phyloP scores from a whole-genome alignment of 2,329 filamentous ascomycete species.

The Talaromyces marneffei region DNA sequence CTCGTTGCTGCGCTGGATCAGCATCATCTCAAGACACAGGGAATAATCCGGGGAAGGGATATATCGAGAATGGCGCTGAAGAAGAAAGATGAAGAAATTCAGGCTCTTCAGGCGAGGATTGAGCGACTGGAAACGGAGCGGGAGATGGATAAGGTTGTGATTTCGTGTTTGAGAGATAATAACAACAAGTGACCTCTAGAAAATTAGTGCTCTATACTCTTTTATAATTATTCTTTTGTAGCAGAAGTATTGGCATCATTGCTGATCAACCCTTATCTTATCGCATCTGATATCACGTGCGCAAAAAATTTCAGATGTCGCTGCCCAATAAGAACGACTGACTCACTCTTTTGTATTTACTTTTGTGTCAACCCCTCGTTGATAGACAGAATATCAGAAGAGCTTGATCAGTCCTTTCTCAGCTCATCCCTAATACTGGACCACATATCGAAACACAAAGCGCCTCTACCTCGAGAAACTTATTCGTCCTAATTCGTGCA shows the following conservation, averaged over 20 bases:
- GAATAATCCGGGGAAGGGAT: conserved; percentile 60
- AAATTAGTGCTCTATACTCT: background rate
- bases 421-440: too few relatives aligned
- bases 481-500: conserved; percentile 1
- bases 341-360: background rate
- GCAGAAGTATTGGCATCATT: background rate
- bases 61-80: conserved; percentile 57
- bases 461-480: background rate
- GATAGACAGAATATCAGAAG: background rate
- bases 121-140: conserved; percentile 50
- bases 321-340: conserved; percentile 1
- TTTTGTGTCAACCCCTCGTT: background rate
- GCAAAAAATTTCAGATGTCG: background rate
- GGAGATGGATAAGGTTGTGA: conserved; percentile 47
- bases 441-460: background rate
- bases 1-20: conserved; percentile 45
- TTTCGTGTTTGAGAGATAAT: conserved; percentile 30
- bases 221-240: background rate
- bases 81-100: conserved; percentile 58
- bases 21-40: conserved; percentile 55
- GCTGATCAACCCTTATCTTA: background rate
- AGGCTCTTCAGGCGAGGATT: conserved; percentile 63
- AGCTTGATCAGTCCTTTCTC: background rate
- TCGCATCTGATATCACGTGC: conserved; percentile 5
- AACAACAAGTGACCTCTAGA: background rate